Base-by-base conservation (phyloP, 805 yeast genomes). In the Candida loeiensis region DNA sequence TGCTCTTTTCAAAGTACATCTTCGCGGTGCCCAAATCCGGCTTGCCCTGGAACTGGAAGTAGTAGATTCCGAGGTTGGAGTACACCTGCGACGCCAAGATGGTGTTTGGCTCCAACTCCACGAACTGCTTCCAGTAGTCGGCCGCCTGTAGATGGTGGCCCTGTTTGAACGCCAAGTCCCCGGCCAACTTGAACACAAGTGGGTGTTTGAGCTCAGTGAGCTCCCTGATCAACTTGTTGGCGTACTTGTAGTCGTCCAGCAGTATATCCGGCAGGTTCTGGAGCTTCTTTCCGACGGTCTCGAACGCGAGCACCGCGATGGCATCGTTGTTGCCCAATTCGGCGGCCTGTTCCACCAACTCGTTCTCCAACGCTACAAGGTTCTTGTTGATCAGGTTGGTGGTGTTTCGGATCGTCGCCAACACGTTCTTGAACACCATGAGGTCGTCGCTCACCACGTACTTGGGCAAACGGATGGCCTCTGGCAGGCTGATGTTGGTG, bases 301-400 rank as follows among this genome's bases (percentile, higher is more conserved):
- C 79, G 48, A 81, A 87, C 3, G 91, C 79, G 15, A 90, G 58
- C 9, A 85, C 65, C 1, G 91, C 69, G 16, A 89, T 76, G 0
- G 96, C 96, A 58, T 88, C 87, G 46, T 79, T 76, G 51, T 84
- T 79, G 0, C 96, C 96, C 52, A 78, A 52, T 51, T 85, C 95
- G 0, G 95, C 95, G 11, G 95, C 87, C 37, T 73, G 74, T 44
- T 88, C 95, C n/a, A 89, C 73, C 15, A 90, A 58, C 46, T 77
- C 80, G 46, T 80, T 77, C 54, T 89, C 96, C 25, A 87, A 63
- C 11, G 65, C 75, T 4, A 83, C 64, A 15, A 83, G 61, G 45
- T 79, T 64, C 37, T 55, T 72, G 49, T 83, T 80, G 2, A 76
- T 67, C 0, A 82, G 67, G 43, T 81, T 80, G 1, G 90, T 77